These are phyloP conservation scores for Neurospora africana DNA, from an alignment of 495 filamentous ascomycete species.

Conservation along the genomic window DNA sequence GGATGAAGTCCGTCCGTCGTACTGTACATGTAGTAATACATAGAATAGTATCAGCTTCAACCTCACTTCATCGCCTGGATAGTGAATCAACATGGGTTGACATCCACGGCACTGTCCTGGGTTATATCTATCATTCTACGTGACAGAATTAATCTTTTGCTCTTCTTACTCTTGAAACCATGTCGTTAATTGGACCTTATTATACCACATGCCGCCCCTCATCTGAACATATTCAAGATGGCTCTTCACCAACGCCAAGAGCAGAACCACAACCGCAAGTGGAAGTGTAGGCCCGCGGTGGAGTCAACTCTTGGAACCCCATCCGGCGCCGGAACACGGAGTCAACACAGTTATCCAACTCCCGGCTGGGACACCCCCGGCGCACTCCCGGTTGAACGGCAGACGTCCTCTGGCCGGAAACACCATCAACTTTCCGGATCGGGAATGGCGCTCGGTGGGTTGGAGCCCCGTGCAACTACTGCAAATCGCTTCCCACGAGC, in stretches of 20 bases:
- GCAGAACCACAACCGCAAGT: not conserved
- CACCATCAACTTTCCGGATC: not conserved
- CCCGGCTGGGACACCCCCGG: not conserved
- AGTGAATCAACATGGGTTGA: not conserved
- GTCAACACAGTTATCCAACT: not conserved
- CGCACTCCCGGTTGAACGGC: not conserved
- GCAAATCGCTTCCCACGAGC: conserved; percentile 4
- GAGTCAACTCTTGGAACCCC: not conserved
- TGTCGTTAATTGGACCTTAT: not conserved
- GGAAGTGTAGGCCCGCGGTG: not conserved
- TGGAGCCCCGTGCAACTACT: not conserved
- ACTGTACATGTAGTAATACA: no score
- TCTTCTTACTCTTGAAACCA: not conserved
- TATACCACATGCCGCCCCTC: not conserved
- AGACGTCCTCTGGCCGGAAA: not conserved
- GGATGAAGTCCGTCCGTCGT: not conserved
- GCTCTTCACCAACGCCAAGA: not conserved
- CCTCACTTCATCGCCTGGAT: not conserved
- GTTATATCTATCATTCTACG: no score
- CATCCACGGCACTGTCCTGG: not conserved
- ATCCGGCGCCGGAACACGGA: not conserved
- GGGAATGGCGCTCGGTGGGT: not conserved
- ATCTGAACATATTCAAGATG: not conserved
- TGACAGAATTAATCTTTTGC: no score
- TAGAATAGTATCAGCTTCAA: no score